Percentiles rank a stretch among this genome's conserved stretches.
phyloP scores from a whole-genome alignment of 169 alveolate genomes.

The Plasmodium chabaudi region DNA sequence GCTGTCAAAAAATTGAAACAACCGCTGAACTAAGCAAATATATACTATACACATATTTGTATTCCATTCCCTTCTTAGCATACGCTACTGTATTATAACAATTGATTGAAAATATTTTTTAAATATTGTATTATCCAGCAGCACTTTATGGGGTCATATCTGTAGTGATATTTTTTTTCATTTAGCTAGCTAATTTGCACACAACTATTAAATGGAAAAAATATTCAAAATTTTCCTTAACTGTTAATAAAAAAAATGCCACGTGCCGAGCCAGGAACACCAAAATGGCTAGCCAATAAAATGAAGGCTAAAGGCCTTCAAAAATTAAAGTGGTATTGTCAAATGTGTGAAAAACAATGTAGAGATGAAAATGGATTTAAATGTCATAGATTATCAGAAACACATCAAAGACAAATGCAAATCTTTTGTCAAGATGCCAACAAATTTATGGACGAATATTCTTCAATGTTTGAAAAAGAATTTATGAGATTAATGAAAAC shows the following conservation, averaged over 20 bases:
- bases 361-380: slow-evolving; percentile 96
- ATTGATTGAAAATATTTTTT: too few relatives aligned
- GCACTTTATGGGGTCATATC: too few relatives aligned
- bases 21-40: too few relatives aligned
- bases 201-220: too few relatives aligned
- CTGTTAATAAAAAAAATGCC: slow-evolving; percentile 82
- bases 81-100: too few relatives aligned
- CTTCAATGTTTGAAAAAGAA: slow-evolving; percentile 91
- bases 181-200: too few relatives aligned
- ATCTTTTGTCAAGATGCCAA: slow-evolving; percentile 92
- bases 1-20: too few relatives aligned
- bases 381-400: slow-evolving; percentile 94
- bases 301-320: slow-evolving; percentile 96
- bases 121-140: too few relatives aligned
- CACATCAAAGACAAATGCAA: slow-evolving; percentile 95
- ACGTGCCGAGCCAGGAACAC: slow-evolving; percentile 93
- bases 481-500: slow-evolving; percentile 93
- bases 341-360: slow-evolving; percentile 96
- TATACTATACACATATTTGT: too few relatives aligned
- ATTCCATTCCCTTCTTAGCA: too few relatives aligned
- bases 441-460: slow-evolving; percentile 93
- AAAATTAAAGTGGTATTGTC: slow-evolving; percentile 96
- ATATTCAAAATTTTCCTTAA: not conserved
- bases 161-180: too few relatives aligned
- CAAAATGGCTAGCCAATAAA: slow-evolving; percentile 95